Evolutionary conservation across 1,139 yeast species (phyloP), one percentile per base, ranked within the genome.

Genomic region (Tardiomyces blankii): DNA sequence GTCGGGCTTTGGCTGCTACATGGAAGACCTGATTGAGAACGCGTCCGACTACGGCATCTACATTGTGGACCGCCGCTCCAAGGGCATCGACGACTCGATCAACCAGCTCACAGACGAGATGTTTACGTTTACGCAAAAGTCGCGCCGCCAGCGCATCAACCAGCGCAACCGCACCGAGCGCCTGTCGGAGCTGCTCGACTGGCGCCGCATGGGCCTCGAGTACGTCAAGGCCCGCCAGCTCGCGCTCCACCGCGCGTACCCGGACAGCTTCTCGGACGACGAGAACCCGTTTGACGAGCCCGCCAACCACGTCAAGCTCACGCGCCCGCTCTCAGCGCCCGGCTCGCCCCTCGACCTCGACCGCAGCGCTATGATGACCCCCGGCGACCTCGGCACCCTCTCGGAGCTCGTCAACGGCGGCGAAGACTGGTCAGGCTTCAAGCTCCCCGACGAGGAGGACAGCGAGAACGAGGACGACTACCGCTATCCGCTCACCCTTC

Each of bases 161-260:
- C 97, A 91, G 71, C 82, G 98, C 71, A 91, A 91, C 68, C 78
- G 98, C 67, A 91, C 96, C 41, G 98, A 91, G 68, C 75, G 98
- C 57, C 75, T 91, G 52, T 80, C 93, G 47, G 98, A 91, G 62
- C 70, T 91, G 57, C 75, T 91, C 51, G 98, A 91, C 68, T 91
- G 98, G 98, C 86, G 85, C 68, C 77, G 97, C 60, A 89, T 91
- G 97, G 97, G 97, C 1, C 73, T 89, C 48, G 98, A 91, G 66
- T 91, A 91, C 65, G 80, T 86, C 61, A 91, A 91, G 70, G 97
- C 97, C 18, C 80, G 98, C 60, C 91, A 86, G 62, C 74, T 91
- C 58, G 86, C 95, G 1, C 74, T 91, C 61, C 84, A 89, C 64
- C 76, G 97, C 58, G 97, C 97, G 1, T 91, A 91, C 62, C 96